Evolutionary conservation across 2,329 filamentous ascomycete genomes (phyloP).

Genomic region (Pseudogymnoascus sp.): DNA sequence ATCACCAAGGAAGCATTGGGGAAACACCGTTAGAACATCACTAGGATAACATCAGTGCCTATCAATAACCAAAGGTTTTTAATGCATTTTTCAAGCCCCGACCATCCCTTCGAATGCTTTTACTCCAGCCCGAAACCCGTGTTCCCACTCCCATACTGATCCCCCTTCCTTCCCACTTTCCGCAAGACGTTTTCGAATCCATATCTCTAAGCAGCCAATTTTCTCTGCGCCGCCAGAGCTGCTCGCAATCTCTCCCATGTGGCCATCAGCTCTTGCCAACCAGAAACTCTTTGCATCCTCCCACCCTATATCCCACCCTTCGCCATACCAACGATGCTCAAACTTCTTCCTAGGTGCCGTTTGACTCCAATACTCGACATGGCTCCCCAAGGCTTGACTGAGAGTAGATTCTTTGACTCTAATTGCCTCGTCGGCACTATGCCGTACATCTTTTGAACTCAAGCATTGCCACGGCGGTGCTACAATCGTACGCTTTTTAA

Average conservation of each 20-base stretch:
- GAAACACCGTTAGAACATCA: not conserved
- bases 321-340: slow-evolving; percentile 46
- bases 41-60: not conserved
- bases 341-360: slow-evolving; percentile 37
- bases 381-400: slow-evolving; percentile 33
- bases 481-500: slow-evolving; percentile 36
- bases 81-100: slow-evolving; percentile 16
- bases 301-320: slow-evolving; percentile 50
- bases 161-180: slow-evolving; percentile 42
- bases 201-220: slow-evolving; percentile 52
- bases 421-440: slow-evolving; percentile 33
- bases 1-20: not conserved
- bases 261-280: slow-evolving; percentile 31
- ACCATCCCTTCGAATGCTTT: slow-evolving; percentile 27
- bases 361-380: slow-evolving; percentile 43
- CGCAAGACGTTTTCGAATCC: slow-evolving; percentile 46
- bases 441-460: slow-evolving; percentile 30
- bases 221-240: slow-evolving; percentile 36
- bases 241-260: slow-evolving; percentile 21
- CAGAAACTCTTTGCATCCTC: slow-evolving; percentile 48
- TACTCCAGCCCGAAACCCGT: slow-evolving; percentile 32
- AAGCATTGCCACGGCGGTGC: slow-evolving; percentile 34
- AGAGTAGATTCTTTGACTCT: slow-evolving; percentile 31
- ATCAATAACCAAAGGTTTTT: not conserved
- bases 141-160: slow-evolving; percentile 35